Conservation (phyloP, 2,329 filamentous ascomycete species). For the Aspergillus alliaceus region DNA sequence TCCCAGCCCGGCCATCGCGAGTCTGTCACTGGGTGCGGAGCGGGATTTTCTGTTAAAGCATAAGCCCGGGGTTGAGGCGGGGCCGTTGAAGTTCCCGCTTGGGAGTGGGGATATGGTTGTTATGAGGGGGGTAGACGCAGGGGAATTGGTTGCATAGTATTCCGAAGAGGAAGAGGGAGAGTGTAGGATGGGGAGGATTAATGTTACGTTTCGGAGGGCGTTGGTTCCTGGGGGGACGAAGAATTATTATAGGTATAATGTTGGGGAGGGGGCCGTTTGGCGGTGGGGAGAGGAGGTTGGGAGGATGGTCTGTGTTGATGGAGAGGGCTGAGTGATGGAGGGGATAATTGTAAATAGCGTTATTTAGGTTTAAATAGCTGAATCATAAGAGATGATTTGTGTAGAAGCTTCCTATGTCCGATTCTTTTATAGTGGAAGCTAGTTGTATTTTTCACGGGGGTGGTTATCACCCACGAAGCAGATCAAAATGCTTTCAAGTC, state of each 20-base stretch:
- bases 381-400: too few relatives aligned
- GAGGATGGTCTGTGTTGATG: conserved; percentile 19
- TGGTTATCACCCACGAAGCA: too few relatives aligned
- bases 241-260: conserved; percentile 84
- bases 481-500: too few relatives aligned
- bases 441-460: too few relatives aligned
- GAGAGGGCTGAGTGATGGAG: not conserved
- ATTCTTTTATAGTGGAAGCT: too few relatives aligned
- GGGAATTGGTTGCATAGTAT: conserved; percentile 75
- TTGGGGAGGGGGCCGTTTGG: conserved; percentile 68
- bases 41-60: conserved; percentile 80
- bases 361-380: too few relatives aligned
- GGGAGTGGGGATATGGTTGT: conserved; percentile 74
- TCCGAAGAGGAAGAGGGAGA: conserved; percentile 68
- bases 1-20: conserved; percentile 68
- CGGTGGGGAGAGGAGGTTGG: conserved; percentile 59
- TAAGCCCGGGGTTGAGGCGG: conserved; percentile 57
- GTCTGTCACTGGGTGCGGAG: conserved; percentile 69
- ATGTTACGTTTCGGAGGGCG: conserved; percentile 75
- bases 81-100: conserved; percentile 55
- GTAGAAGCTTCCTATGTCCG: too few relatives aligned
- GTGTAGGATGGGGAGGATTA: conserved; percentile 66
- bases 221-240: conserved; percentile 72
- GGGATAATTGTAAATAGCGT: too few relatives aligned
- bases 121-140: conserved; percentile 75